These are phyloP conservation scores for Metahyphopichia silvanorum DNA, from an alignment of 805 yeast species.

Conservation along the genomic window DNA sequence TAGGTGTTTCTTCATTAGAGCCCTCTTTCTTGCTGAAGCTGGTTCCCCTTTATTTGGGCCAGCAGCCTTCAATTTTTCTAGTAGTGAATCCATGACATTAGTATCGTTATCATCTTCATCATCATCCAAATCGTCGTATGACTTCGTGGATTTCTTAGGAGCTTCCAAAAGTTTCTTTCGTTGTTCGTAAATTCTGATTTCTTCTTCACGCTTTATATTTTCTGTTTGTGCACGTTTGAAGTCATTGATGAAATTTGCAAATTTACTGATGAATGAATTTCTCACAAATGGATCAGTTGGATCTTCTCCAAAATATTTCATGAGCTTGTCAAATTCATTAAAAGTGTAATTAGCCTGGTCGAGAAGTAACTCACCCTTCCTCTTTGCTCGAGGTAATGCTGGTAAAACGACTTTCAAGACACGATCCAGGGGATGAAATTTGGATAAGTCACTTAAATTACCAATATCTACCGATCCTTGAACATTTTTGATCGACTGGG, in stretches of 20 bases:
- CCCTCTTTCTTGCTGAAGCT: conserved; percentile 75
- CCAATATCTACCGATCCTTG: conserved; percentile 58
- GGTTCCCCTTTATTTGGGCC: conserved; percentile 78
- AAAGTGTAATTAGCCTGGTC: conserved; percentile 51
- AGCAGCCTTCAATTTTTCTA: conserved; percentile 83
- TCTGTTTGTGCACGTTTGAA: conserved; percentile 65
- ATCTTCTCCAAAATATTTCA: conserved; percentile 74
- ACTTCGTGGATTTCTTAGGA: conserved; percentile 26
- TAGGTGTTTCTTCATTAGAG: conserved; percentile 65
- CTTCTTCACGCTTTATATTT: conserved; percentile 66
- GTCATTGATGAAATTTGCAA: conserved; percentile 56
- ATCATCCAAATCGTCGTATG: conserved; percentile 25
- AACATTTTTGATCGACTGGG: conserved; percentile 48
- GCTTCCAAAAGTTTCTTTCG: conserved; percentile 62
- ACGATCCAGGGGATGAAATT: conserved; percentile 65
- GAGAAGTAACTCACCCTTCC: conserved; percentile 47
- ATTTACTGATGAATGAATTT: conserved; percentile 60
- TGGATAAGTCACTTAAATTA: conserved; percentile 57
- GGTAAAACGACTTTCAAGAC: conserved; percentile 54
- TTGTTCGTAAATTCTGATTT: conserved; percentile 66
- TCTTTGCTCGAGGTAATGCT: conserved; percentile 51
- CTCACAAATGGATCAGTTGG: conserved; percentile 51
- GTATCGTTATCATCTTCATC: conserved; percentile 41
- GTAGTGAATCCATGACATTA: conserved; percentile 77
- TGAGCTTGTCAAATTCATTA: conserved; percentile 51